Evolutionary conservation across 1,284 basidiomycete species (phyloP), one percentile per base, ranked within the genome.

Genomic region (Heliocybe sulcata): DNA sequence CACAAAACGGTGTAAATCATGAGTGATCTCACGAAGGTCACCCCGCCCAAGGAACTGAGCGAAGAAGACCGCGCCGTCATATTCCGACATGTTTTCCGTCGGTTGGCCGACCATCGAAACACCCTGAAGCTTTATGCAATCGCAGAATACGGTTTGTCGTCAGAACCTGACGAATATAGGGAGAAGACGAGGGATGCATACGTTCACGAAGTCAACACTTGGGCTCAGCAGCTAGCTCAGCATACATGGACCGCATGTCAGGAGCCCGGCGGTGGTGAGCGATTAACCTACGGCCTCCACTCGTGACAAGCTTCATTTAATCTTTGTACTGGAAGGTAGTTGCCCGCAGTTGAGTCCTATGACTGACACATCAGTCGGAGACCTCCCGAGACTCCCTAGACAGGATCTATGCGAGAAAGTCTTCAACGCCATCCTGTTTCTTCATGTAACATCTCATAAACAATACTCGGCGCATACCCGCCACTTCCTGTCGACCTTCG

Each of bases 391-490:
- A 12, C 67, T 80, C 10, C 78, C 79, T 2, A 52, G 68, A 1
- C 47, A 61, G 48, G 66, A 68, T 11, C 61, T 69, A 16, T 58
- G 79, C 12, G 58, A 64, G 6, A 70, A 69, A 51, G 63, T 77
- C 47, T 63, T 81, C 22, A 80, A 77, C 58, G 71, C 75, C 8
- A 73, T 80, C 42, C 69, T 82, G 25, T 77, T 83, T 59, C 64
- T 82, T 11, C 71, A 79, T 53, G 69, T 82, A 59, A 77, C 79
- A 11, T 65, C 71, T 23, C 65, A 72, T 1, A 79, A 77, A 56
- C 66, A 70, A 49, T 83, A 81, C 60, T 81, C 80, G 16, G 75
- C 80, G 0, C 74, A 74, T n/a, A 80, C 79, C 14, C 72, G 80
- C 33, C 61, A 73, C 1, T 82, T 82, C 64, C 64, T 83, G 12